Evolutionary conservation across 2,329 filamentous ascomycete species (phyloP).

Genomic region (Diatrype stigma): DNA sequence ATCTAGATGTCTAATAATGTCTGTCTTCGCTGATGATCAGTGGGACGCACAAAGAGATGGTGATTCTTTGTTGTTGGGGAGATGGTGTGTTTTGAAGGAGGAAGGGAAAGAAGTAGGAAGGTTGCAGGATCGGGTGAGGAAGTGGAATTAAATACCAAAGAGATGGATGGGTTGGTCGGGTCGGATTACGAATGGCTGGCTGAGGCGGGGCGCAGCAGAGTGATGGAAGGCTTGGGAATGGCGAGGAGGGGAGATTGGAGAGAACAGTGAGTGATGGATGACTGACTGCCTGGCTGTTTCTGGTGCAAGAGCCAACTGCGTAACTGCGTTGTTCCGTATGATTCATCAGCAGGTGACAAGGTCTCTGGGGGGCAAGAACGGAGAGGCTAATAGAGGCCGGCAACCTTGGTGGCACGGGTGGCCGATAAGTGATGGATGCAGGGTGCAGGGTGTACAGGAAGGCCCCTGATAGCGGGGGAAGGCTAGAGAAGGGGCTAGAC

Average conservation of each 20-base stretch:
- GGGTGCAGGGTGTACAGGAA: not conserved
- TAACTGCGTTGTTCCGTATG: slow-evolving; percentile 19
- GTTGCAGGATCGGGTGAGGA: slow-evolving; percentile 6
- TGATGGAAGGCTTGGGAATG: slow-evolving; percentile 27
- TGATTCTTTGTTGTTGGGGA: slow-evolving; percentile 8
- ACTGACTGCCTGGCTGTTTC: not conserved
- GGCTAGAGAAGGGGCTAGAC: slow-evolving; percentile 24
- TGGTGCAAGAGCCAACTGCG: slow-evolving; percentile 16
- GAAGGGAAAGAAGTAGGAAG: slow-evolving; percentile 20
- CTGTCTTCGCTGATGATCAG: slow-evolving; percentile 10
- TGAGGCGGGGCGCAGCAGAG: slow-evolving; percentile 24
- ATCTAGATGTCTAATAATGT: slow-evolving; percentile 7
- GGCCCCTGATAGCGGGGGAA: slow-evolving; percentile 22
- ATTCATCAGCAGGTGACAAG: slow-evolving; percentile 21
- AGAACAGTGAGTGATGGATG: not conserved
- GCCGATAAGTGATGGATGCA: slow-evolving; percentile 3
- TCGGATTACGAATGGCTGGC: slow-evolving; percentile 8
- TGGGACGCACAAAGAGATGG: slow-evolving; percentile 6
- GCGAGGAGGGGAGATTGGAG: slow-evolving; percentile 10
- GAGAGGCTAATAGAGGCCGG: not conserved
- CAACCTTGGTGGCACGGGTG: not conserved
- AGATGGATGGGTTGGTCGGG: slow-evolving; percentile 11
- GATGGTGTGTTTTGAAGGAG: not conserved
- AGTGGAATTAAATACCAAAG: slow-evolving; percentile 14
- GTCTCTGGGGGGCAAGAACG: not conserved